Evolutionary conservation across 2,329 filamentous ascomycete species (phyloP).

Genomic region (Hypoxylon sp.): DNA sequence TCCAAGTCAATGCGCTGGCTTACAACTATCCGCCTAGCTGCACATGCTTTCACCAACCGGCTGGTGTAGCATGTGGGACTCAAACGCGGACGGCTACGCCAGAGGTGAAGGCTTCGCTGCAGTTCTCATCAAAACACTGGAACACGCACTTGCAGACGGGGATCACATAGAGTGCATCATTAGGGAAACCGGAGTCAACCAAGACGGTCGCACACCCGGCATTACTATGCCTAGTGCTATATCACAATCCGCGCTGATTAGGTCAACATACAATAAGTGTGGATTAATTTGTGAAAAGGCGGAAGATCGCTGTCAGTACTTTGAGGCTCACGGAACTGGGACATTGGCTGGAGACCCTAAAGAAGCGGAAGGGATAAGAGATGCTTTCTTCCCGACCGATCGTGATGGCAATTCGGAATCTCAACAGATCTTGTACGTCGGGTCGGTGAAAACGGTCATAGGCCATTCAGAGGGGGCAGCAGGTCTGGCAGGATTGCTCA

Average conservation of each 20-base stretch:
- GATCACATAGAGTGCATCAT: constrained; percentile 5
- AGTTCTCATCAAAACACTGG: not conserved
- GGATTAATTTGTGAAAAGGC: not conserved
- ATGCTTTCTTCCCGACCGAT: not conserved
- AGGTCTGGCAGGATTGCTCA: constrained; percentile 29
- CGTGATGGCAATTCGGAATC: too few relatives aligned
- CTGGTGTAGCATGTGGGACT: constrained; percentile 8
- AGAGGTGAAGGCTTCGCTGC: constrained; percentile 1
- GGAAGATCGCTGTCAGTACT: constrained; percentile 14
- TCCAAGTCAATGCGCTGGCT: too few relatives aligned
- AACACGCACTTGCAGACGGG: not conserved
- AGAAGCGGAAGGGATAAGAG: not conserved
- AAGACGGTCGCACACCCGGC: not conserved
- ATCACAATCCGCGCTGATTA: not conserved
- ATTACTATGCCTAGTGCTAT: not conserved
- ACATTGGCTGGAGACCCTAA: constrained; percentile 8
- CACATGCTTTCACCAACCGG: constrained; percentile 13
- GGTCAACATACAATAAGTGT: not conserved
- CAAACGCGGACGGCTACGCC: constrained; percentile 8
- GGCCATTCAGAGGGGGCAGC: constrained; percentile 34
- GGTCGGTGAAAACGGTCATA: constrained; percentile 29
- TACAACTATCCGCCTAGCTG: not conserved
- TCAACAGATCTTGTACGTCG: not conserved
- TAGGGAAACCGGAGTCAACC: not conserved
- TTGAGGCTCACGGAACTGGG: constrained; percentile 19